phyloP scores from a whole-genome alignment of 2,329 filamentous ascomycete species.

The Metarhizium robertsii region DNA sequence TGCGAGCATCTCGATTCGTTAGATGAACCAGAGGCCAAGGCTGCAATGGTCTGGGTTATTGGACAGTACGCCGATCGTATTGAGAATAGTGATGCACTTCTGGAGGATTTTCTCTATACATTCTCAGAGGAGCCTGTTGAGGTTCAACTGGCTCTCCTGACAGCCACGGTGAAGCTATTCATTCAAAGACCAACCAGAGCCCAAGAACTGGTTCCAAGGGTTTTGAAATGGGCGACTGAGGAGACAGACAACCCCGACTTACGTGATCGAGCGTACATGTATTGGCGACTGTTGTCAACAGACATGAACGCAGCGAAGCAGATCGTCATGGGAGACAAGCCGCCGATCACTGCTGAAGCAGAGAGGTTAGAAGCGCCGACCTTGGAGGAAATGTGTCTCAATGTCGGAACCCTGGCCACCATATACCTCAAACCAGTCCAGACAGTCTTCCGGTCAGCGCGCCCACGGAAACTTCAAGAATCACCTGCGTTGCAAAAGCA shows the following conservation, averaged over 20 bases:
- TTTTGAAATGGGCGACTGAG: conserved; percentile 96
- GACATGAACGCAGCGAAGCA: conserved; percentile 79
- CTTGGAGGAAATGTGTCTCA: conserved; percentile 93
- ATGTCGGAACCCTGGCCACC: conserved; percentile 89
- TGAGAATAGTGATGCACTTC: conserved; percentile 86
- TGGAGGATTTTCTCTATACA: conserved; percentile 90
- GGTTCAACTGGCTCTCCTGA: conserved; percentile 88
- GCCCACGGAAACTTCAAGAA: conserved; percentile 68
- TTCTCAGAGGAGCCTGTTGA: conserved; percentile 94
- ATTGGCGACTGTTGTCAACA: conserved; percentile 91
- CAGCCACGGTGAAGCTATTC: conserved; percentile 94
- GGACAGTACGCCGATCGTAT: conserved; percentile 96
- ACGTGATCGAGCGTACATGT: conserved; percentile 95
- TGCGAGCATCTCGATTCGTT: conserved; percentile 95
- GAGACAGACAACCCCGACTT: conserved; percentile 99
- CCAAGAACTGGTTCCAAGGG: conserved; percentile 84
- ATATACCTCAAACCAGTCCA: conserved; percentile 98
- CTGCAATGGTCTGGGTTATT: conserved; percentile 99
- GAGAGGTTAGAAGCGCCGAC: conserved; percentile 88
- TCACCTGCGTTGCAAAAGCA: conserved; percentile 79
- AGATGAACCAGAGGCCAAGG: conserved; percentile 95
- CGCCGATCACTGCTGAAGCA: conserved; percentile 88
- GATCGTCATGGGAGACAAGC: conserved; percentile 96
- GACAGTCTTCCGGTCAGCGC: conserved; percentile 86
- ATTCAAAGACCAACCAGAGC: conserved; percentile 94